A percentile compares a stretch with the other conserved stretches of the same genome.
These are phyloP conservation scores for Melampsora larici-populina DNA, from an alignment of 1,284 basidiomycete species.

Conservation along the genomic window DNA sequence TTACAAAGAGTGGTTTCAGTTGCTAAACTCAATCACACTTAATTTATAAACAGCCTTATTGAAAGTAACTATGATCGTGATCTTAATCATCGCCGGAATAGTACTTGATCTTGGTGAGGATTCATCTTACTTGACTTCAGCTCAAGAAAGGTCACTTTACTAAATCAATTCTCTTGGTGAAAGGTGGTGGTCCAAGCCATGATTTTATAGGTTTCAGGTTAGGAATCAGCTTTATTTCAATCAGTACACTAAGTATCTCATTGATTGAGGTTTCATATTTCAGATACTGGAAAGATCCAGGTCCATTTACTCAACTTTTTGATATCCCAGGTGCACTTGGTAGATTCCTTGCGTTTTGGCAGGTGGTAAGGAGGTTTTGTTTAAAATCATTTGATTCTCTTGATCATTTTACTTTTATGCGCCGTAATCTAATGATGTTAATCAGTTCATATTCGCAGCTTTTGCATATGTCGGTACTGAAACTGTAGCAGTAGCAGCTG, in stretches of 20 bases:
- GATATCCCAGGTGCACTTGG: constrained; percentile 62
- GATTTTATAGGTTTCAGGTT: constrained; percentile 56
- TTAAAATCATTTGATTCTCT: too few species aligned
- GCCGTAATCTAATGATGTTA: constrained; percentile 50
- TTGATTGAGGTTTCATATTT: constrained; percentile 60
- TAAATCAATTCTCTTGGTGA: constrained; percentile 65
- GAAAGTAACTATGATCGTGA: constrained; percentile 56
- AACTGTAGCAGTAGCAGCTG: constrained; percentile 8
- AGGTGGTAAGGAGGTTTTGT: constrained; percentile 42
- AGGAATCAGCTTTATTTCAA: constrained; percentile 13
- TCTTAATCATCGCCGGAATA: constrained; percentile 62
- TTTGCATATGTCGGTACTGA: constrained; percentile 33
- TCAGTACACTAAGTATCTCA: background rate
- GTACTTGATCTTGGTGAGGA: constrained; percentile 70
- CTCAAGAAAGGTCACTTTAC: background rate
- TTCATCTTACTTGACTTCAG: constrained; percentile 52
- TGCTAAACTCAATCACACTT: background rate
- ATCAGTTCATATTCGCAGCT: background rate
- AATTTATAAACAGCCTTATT: constrained; percentile 5
- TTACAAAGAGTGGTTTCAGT: background rate
- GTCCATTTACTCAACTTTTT: constrained; percentile 57
- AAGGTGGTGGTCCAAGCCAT: constrained; percentile 66
- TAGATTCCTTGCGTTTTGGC: constrained; percentile 54
- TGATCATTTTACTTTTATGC: too few species aligned
- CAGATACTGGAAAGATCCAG: constrained; percentile 69